phyloP scores from a whole-genome alignment of 495 filamentous ascomycete species.

The Talaromyces trachyspermus region DNA sequence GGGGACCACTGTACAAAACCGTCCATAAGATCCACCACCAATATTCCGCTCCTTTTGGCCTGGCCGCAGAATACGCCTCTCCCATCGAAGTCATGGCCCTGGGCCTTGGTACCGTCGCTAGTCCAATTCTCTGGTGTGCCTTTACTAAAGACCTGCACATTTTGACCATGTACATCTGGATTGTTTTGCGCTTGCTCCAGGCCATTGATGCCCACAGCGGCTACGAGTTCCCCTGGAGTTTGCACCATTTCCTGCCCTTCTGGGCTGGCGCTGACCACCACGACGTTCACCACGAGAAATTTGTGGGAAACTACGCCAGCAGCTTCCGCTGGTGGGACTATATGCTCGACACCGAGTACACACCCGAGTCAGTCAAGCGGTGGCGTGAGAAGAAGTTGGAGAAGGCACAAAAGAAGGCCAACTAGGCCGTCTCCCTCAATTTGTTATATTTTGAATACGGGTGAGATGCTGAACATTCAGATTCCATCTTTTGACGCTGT shows the following conservation, averaged over 20 bases:
- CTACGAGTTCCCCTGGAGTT: constrained; percentile 95
- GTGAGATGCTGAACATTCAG: too few relatives aligned
- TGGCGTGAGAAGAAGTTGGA: constrained; percentile 72
- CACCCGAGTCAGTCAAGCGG: constrained; percentile 75
- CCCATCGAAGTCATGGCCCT: constrained; percentile 96
- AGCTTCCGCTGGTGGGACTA: constrained; percentile 99
- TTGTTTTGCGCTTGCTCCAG: constrained; percentile 86
- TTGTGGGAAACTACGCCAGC: constrained; percentile 95
- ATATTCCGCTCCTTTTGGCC: constrained; percentile 93
- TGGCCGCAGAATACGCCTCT: constrained; percentile 95
- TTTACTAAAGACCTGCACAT: constrained; percentile 84
- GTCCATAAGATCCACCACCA: constrained; percentile 99
- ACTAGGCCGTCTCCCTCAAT: not conserved
- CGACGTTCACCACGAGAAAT: constrained; percentile 92
- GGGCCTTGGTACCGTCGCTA: constrained; percentile 81
- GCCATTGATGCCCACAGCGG: constrained; percentile 96
- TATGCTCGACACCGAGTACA: constrained; percentile 85
- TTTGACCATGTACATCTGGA: constrained; percentile 97
- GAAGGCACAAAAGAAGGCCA: constrained; percentile 50
- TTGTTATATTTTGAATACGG: too few relatives aligned
- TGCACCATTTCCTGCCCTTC: constrained; percentile 93
- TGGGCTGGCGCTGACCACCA: constrained; percentile 98
- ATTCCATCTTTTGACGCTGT: too few relatives aligned
- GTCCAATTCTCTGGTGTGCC: constrained; percentile 79
- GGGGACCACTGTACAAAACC: constrained; percentile 85